Conservation (phyloP, 257 asterid genomes). For the Ehretia macrophylla region DNA sequence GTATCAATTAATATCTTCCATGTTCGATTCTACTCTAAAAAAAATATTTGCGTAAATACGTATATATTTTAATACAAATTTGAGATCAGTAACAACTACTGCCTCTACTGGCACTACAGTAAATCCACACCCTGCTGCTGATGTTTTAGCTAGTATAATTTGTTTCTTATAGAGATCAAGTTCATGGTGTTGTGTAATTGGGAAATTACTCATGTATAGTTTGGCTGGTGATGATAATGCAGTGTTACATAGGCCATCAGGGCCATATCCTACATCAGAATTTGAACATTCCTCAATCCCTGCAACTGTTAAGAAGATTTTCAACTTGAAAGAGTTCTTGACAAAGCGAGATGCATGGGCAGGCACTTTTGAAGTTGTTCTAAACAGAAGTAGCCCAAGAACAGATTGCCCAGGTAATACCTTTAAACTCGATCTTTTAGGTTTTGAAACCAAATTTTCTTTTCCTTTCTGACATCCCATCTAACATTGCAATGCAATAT, state of each 20-base stretch:
- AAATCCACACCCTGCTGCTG: no score
- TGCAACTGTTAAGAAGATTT: constrained; percentile 69
- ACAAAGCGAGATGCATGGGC: constrained; percentile 77
- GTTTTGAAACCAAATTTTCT: background rate
- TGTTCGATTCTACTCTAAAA: no score
- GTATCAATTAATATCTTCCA: no score
- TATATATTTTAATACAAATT: no score
- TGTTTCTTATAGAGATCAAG: no score
- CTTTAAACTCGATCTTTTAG: background rate
- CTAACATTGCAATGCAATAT: no score
- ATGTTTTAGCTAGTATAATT: background rate
- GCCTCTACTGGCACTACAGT: no score
- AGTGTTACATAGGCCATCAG: constrained; percentile 59
- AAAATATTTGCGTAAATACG: no score
- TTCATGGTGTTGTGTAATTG: no score
- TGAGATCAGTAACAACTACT: no score
- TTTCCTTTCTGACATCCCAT: background rate
- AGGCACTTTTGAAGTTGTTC: constrained; percentile 52
- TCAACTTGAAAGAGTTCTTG: constrained; percentile 46
- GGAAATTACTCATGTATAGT: background rate
- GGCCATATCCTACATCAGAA: constrained; percentile 63
- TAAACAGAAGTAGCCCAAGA: constrained; percentile 50
- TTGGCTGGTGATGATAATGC: constrained; percentile 1
- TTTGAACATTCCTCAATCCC: constrained; percentile 75
- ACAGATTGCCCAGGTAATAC: constrained; percentile 61